Evolutionary conservation across 805 yeast species (phyloP).

Genomic region (Starmerella cellae): DNA sequence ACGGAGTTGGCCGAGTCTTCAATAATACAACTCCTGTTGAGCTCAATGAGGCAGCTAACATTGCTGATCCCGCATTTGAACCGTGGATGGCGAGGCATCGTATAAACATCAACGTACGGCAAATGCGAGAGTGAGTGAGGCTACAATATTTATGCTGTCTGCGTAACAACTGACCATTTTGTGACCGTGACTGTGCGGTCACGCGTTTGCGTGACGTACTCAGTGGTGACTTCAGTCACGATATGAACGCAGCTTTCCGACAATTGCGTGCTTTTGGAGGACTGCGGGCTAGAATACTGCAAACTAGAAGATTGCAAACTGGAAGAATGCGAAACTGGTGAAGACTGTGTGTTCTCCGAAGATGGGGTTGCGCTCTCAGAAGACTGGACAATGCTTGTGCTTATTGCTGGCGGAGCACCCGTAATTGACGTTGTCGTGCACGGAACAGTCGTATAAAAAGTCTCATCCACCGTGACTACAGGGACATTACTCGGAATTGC

Average conservation of each 20-base stretch:
- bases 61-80: conserved; percentile 14
- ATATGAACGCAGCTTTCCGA: too few relatives aligned
- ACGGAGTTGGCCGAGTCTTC: conserved; percentile 33
- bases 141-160: neutral
- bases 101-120: conserved; percentile 32
- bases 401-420: too few relatives aligned
- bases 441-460: conserved; percentile 11
- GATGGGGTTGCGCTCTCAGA: too few relatives aligned
- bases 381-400: too few relatives aligned
- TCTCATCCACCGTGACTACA: conserved; percentile 7
- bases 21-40: conserved; percentile 26
- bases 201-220: neutral
- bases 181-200: neutral
- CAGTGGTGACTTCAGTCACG: neutral
- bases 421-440: conserved; percentile 14
- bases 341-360: too few relatives aligned
- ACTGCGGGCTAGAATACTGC: too few relatives aligned
- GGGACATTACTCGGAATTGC: too few relatives aligned
- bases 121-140: conserved; percentile 23
- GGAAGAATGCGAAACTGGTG: too few relatives aligned
- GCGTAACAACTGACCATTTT: neutral
- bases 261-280: too few relatives aligned
- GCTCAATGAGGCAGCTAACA: conserved; percentile 3
- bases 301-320: too few relatives aligned
- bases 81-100: conserved; percentile 30